Base-by-base conservation (phyloP, 352 stramenopile species). In the Blastocystis hominis region DNA sequence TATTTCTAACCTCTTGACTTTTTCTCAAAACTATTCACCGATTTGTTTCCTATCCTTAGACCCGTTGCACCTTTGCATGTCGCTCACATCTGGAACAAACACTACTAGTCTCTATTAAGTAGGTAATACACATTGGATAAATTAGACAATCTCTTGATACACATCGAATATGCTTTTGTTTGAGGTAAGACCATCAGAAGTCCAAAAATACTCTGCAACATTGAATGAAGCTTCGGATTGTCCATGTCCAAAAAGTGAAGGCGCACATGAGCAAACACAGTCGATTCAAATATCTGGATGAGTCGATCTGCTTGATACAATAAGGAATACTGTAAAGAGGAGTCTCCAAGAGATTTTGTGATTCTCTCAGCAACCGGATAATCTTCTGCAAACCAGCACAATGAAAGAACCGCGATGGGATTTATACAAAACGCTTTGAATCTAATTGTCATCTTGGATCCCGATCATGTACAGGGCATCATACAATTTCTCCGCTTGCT, bases 281-380 rank as follows among this genome's bases (percentile, higher is more conserved):
- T 96, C 59, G 95, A 98, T 90, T 99, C 97, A 64, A 99, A 91
- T 3, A 99, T 91, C 89, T 98, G 95, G 30, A 99, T 95, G 55
- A 99, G 92, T 89, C 98, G 98, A 92, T 99, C 96, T 86, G 98
- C 95, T 91, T 99, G 96, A 94, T 98, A 98, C 5, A 98, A 90
- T 89, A 98, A 98, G 6, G 95, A 95, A 34, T 98, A 94, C n/a
- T 94, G 97, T 9, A 97, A 94, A 79, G 98, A 94, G 88, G 97
- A 94, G 54, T 95, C 91, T 30, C 94, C 95, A 91, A 98, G 98
- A 88, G 97, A 95, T 86, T 94, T 93, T 42, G 98, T 95, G 63
- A 99, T 93, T 46, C 92, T 91, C 79, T 94, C 95, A 46, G 96
- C 97, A 3, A 99, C 90, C 68, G 97, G 94, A 92, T 99, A 99